phyloP scores from a whole-genome alignment of 352 stramenopile species.

The Detonula confervacea region DNA sequence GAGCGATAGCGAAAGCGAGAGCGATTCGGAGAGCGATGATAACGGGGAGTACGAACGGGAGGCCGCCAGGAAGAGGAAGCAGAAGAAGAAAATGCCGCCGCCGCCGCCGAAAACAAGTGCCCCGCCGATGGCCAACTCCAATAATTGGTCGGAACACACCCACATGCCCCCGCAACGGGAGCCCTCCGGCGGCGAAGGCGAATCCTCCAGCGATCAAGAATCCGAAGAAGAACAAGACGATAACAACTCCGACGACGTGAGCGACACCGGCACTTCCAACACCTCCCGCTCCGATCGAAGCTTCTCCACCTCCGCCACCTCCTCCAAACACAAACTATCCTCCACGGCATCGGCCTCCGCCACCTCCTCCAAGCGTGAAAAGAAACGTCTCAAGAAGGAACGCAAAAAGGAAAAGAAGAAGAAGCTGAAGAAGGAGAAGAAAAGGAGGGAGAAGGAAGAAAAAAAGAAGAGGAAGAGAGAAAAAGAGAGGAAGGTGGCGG shows the following conservation, averaged over 20 bases:
- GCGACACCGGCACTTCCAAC: not conserved
- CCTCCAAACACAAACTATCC: constrained; percentile 27
- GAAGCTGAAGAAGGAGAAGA: constrained; percentile 35
- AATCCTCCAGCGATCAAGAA: constrained; percentile 8
- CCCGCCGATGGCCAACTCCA: too few species aligned
- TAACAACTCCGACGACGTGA: constrained; percentile 5
- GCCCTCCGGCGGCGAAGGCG: not conserved
- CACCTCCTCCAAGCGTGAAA: constrained; percentile 18
- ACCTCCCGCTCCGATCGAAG: constrained; percentile 18
- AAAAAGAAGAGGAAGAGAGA: not conserved
- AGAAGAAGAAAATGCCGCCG: too few species aligned
- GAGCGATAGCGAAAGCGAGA: not conserved
- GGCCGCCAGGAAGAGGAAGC: too few species aligned
- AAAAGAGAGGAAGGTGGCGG: constrained; percentile 11
- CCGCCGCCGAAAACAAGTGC: too few species aligned
- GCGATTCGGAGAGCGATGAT: not conserved
- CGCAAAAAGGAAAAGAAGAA: constrained; percentile 40
- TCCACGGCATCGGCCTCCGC: too few species aligned
- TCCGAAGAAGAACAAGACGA: constrained; percentile 9
- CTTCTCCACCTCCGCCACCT: constrained; percentile 34
- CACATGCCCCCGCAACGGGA: not conserved
- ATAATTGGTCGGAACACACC: not conserved
- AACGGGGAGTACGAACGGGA: too few species aligned
- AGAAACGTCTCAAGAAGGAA: constrained; percentile 8
- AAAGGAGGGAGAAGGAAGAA: constrained; percentile 20